phyloP scores from a whole-genome alignment of 1,139 yeast genomes.

The Candida tunisiensis region DNA sequence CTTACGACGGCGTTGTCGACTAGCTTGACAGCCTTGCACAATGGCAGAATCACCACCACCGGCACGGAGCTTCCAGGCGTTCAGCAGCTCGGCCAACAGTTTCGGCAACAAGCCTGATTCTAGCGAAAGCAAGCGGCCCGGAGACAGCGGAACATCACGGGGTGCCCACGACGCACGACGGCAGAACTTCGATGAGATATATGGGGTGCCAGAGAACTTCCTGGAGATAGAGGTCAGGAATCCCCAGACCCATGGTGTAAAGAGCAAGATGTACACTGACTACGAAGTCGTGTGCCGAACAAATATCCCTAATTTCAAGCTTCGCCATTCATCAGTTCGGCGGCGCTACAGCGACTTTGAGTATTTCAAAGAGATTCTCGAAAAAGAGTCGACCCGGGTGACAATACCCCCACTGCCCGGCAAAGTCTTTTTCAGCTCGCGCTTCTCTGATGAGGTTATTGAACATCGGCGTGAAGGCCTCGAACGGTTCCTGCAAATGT shows the following conservation, averaged over 20 bases:
- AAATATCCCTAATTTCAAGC: constrained; percentile 66
- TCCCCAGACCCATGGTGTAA: constrained; percentile 62
- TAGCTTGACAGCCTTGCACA: too few relatives aligned
- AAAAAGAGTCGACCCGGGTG: constrained; percentile 60
- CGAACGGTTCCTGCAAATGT: constrained; percentile 55
- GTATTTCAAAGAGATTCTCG: constrained; percentile 55
- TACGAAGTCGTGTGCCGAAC: constrained; percentile 74
- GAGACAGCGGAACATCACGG: too few relatives aligned
- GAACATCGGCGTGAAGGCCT: constrained; percentile 74
- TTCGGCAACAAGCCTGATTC: too few relatives aligned
- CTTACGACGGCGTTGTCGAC: too few relatives aligned
- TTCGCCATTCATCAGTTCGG: constrained; percentile 50
- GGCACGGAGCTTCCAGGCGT: too few relatives aligned
- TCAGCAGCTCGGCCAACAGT: too few relatives aligned
- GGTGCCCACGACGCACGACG: constrained; percentile 30
- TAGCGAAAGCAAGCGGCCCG: too few relatives aligned
- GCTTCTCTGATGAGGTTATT: constrained; percentile 72
- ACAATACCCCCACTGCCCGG: constrained; percentile 84
- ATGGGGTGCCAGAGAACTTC: constrained; percentile 91
- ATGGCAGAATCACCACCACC: too few relatives aligned
- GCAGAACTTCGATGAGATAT: constrained; percentile 67
- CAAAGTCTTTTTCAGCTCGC: constrained; percentile 47
- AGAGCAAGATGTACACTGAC: constrained; percentile 59
- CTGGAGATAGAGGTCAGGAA: constrained; percentile 72
- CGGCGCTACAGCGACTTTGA: constrained; percentile 88